A percentile compares a stretch with the other conserved stretches of the same genome.
These are phyloP conservation scores for Solanum rostratum DNA, from an alignment of 257 asterid genomes.

Conservation along the genomic window DNA sequence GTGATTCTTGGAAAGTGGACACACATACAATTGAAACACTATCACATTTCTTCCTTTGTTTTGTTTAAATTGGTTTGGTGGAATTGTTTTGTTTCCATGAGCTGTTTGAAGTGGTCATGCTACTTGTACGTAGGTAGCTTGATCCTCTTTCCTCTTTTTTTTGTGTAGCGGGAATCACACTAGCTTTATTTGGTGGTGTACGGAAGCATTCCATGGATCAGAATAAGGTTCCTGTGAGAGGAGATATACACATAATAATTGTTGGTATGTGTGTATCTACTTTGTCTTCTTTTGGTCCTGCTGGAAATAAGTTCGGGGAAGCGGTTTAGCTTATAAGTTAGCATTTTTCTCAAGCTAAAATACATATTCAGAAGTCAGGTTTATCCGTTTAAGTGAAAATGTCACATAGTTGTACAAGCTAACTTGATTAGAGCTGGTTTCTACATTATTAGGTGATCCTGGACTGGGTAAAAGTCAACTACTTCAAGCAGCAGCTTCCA, in stretches of 20 bases:
- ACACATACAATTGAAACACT: neutral
- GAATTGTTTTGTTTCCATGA: neutral
- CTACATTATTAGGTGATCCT: slow-evolving; percentile 62
- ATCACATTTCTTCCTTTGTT: neutral
- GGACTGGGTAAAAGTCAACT: slow-evolving; percentile 97
- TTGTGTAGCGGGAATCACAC: slow-evolving; percentile 70
- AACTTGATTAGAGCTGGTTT: neutral
- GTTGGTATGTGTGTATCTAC: slow-evolving; percentile 49
- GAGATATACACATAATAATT: slow-evolving; percentile 82
- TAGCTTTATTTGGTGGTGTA: slow-evolving; percentile 84
- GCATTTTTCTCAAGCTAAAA: neutral
- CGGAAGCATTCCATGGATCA: slow-evolving; percentile 91
- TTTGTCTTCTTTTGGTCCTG: neutral
- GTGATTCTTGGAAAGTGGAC: neutral
- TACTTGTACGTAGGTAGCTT: neutral
- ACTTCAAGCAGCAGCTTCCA: slow-evolving; percentile 95
- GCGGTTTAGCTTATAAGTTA: neutral
- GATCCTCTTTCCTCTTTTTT: neutral
- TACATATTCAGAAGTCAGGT: neutral
- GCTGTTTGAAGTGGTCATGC: neutral
- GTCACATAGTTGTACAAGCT: neutral
- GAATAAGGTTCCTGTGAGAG: slow-evolving; percentile 98
- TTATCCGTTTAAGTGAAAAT: neutral
- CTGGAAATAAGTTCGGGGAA: neutral
- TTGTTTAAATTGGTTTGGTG: neutral